These are phyloP conservation scores for Friedmanniomyces endolithicus DNA, from an alignment of 495 filamentous ascomycete genomes.

Conservation along the genomic window DNA sequence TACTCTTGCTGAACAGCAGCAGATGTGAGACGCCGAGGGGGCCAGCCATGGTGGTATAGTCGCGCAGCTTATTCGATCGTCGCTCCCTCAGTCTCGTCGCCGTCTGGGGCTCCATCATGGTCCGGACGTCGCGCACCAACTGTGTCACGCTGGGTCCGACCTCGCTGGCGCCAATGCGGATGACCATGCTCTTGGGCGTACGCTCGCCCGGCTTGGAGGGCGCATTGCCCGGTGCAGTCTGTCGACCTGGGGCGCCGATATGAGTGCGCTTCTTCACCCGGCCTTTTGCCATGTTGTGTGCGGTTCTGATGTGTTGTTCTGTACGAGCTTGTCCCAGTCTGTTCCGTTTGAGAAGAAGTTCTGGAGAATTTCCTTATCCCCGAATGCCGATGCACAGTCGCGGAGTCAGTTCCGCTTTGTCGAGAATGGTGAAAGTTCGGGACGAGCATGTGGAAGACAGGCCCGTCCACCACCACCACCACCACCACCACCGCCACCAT, in stretches of 20 bases:
- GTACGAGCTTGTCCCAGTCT: not conserved
- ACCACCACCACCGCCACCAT: not conserved
- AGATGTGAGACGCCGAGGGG: constrained; percentile 90
- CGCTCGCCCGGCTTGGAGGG: constrained; percentile 39
- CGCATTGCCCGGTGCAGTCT: constrained; percentile 33
- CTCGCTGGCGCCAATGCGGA: constrained; percentile 87
- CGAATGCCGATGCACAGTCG: too few relatives aligned
- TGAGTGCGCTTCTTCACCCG: constrained; percentile 87
- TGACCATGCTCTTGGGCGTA: constrained; percentile 92
- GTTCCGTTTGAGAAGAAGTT: not conserved
- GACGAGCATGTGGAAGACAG: too few relatives aligned
- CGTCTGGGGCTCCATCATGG: constrained; percentile 92
- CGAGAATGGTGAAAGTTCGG: too few relatives aligned
- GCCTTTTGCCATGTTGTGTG: constrained; percentile 57
- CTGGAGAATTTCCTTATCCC: not conserved
- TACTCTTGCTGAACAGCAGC: constrained; percentile 82
- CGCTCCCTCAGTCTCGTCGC: constrained; percentile 75
- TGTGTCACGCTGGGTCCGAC: constrained; percentile 86
- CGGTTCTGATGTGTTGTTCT: not conserved
- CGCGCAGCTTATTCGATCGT: constrained; percentile 74
- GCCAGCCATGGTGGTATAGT: constrained; percentile 92
- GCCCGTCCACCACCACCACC: too few relatives aligned
- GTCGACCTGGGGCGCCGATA: constrained; percentile 50
- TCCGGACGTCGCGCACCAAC: constrained; percentile 78
- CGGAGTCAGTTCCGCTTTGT: too few relatives aligned